phyloP scores from a whole-genome alignment of 805 yeast species.

The Grigorovia jiainica region DNA sequence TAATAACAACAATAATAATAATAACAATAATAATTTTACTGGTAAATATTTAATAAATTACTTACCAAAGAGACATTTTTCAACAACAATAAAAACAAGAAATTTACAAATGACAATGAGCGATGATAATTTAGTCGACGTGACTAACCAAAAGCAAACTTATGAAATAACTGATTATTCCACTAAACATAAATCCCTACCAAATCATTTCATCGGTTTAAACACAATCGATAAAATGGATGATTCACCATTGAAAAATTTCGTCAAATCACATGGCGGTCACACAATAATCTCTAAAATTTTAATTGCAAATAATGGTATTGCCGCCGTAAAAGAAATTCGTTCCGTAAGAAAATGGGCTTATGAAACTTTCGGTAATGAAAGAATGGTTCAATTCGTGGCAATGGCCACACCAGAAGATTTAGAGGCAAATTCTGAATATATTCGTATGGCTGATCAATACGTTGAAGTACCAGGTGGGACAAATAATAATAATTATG shows the following conservation, averaged over 20 bases:
- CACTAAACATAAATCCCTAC: constrained; percentile 35
- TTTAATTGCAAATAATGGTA: constrained; percentile 96
- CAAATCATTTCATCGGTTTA: constrained; percentile 73
- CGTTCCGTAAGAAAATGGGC: constrained; percentile 98
- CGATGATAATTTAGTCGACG: constrained; percentile 34
- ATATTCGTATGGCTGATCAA: constrained; percentile 98
- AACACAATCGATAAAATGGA: constrained; percentile 72
- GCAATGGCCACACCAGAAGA: constrained; percentile 99
- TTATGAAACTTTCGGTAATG: constrained; percentile 96
- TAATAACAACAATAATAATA: not conserved
- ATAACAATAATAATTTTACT: not conserved
- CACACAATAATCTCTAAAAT: constrained; percentile 88
- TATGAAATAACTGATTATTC: constrained; percentile 29
- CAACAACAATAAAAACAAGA: not conserved
- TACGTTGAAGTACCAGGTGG: constrained; percentile 99
- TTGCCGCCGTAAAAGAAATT: constrained; percentile 97
- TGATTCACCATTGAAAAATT: constrained; percentile 69
- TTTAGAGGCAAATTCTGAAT: constrained; percentile 91
- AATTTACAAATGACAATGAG: constrained; percentile 24
- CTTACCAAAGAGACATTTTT: not conserved
- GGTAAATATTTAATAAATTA: not conserved
- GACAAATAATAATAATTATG: constrained; percentile 95
- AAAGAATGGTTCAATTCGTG: constrained; percentile 84
- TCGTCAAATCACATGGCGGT: constrained; percentile 78
- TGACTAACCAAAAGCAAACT: constrained; percentile 22